Evolutionary conservation across 176 grass and related monocot species (phyloP), one percentile per base, ranked within the genome.

Genomic region (Areca catechu): DNA sequence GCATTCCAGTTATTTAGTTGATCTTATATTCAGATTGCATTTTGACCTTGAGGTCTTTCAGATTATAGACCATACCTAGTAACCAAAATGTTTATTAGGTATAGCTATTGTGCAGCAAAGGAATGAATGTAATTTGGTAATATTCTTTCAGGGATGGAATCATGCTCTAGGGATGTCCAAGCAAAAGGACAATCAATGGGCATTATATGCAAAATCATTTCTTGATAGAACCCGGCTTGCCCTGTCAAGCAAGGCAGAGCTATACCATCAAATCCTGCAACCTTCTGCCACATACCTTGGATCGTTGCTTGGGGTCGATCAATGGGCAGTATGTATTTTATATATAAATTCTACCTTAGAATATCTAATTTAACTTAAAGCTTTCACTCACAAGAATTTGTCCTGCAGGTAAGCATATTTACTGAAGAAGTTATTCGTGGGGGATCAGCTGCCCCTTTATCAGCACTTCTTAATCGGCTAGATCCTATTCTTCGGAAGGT

Each of bases 361-460:
- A 43, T 10, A 43, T 43, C 34, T 43, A 43, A 43, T 43, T 14
- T 43, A 12, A 43, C 9, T 9, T 2, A 1, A 43, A 43, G 30
- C 7, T 9, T 10, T 12, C 37, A 60, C 9, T 6, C 16, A 67
- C 66, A 4, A 53, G 22, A 70, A 58, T 48, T 4, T 76, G 20
- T 54, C 66, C 1, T 61, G 24, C 82, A 98, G 93, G 61, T 92
- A 28, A 80, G 64, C 69, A 92, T 88, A 69, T 98, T 98, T 60
- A 92, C 93, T 50, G 84, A 98, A 83, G 93, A 98, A 92, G 71
- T 88, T 80, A 98, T 98, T 75, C 93, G 93, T 54, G 71, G 83
- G 74, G 93, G 93, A 67, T 98, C 93, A 70, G 93, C 93, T 78
- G 81, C 87, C 67, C 83, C 93, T 52, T 74, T 98, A 25, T 98